These are phyloP conservation scores for Bacidia gigantensis DNA, from an alignment of 495 filamentous ascomycete genomes.

Conservation along the genomic window DNA sequence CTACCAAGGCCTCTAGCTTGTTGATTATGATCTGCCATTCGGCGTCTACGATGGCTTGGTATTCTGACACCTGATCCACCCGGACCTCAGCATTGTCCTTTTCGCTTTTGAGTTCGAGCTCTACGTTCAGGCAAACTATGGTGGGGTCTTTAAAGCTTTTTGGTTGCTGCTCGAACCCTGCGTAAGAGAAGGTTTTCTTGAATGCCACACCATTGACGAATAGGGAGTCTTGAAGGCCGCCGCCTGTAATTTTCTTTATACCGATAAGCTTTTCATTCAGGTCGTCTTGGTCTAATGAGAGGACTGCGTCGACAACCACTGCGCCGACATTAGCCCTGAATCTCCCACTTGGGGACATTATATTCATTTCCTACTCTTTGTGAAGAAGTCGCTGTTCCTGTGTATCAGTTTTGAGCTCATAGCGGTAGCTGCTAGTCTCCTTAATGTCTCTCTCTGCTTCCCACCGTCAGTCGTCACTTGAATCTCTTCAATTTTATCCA, in stretches of 20 bases:
- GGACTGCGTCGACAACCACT: conserved; percentile 97
- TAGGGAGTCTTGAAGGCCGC: conserved; percentile 88
- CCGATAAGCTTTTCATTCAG: conserved; percentile 97
- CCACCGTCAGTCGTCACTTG: conserved; percentile 71
- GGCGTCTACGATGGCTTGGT: conserved; percentile 97
- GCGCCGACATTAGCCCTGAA: conserved; percentile 6
- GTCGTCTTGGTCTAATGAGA: conserved; percentile 93
- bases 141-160: conserved; percentile 88
- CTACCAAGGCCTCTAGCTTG: conserved; percentile 87
- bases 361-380: conserved; percentile 59
- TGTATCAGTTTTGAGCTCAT: conserved; percentile 99
- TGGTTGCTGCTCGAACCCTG: conserved; percentile 97
- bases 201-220: conserved; percentile 98
- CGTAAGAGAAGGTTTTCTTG: conserved; percentile 99
- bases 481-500: conserved; percentile 98
- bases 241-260: conserved; percentile 93
- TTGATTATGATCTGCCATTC: conserved; percentile 99
- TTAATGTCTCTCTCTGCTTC: conserved; percentile 79
- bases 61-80: conserved; percentile 96
- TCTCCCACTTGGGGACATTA: background rate
- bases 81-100: conserved; percentile 98
- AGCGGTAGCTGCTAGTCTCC: conserved; percentile 84
- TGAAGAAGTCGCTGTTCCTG: conserved; percentile 92
- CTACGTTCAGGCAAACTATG: conserved; percentile 93
- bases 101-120: conserved; percentile 93